Base-by-base conservation (phyloP, 2,329 filamentous ascomycete genomes). In the Colletotrichum phormii region DNA sequence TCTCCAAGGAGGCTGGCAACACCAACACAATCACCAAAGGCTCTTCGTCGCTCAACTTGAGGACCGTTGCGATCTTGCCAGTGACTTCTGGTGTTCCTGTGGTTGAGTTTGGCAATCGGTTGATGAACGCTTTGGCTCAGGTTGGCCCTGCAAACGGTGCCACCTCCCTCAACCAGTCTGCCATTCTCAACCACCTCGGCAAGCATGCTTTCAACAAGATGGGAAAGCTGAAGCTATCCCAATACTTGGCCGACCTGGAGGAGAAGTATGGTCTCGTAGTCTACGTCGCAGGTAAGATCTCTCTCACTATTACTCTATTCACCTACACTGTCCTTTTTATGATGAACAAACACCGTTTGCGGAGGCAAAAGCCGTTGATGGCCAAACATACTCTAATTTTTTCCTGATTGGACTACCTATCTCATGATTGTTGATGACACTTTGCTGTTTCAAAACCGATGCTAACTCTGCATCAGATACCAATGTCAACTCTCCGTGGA, bases 181-280 rank as follows among this genome's bases (percentile, higher is more conserved):
- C 95, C 2, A 98, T 99, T 77, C 83, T 99, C 64, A 98, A 97
- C 76, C 97, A 99, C 80, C 88, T 99, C 1, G 97, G 97, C 33
- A 93, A 97, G 75, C 95, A 99, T 82, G 97, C 97, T 0, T 99
- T 99, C 81, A 98, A 94, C 82, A 94, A 93, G 77, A 98, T 99
- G 93, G 97, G 97, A 6, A 98, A 98, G 82, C 86, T 99, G 33
- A 98, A 97, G 82, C 86, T 99, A 7, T 95, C 96, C 1, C 96
- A 99, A 77, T 99, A 99, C 79, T 89, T 99, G 62, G 97, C 97
- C 2, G 97, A 99, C 78, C 87, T 99, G 12, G 97, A 99, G 82
- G 97, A 99, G 83, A 98, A 98, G 81, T 98, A 97, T 78, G 95
- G 96, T 1, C 90, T 99, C 77, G 95, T 99, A 1, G 87, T 99